Percentiles rank a stretch among this genome's conserved stretches.
Conservation (phyloP, 257 asterid genomes). For the Handroanthus guayacan region DNA sequence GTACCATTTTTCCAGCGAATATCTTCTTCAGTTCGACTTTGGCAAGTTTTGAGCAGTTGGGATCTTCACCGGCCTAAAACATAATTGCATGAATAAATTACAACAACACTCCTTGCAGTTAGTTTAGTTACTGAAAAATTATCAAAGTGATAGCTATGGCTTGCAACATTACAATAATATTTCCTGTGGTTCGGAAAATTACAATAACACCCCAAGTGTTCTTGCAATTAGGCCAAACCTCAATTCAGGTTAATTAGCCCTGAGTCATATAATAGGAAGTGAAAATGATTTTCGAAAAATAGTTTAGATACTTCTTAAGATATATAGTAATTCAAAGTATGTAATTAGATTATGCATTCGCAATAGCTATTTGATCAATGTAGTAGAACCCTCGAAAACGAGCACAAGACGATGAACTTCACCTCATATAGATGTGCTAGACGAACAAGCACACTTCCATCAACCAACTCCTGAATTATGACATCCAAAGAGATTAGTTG, state of each 20-base stretch:
- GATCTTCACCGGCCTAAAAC: conserved; percentile 79
- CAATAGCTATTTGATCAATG: conserved; percentile 5
- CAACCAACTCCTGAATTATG: conserved; percentile 59
- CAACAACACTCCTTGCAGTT: too few relatives aligned
- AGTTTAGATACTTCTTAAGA: not conserved
- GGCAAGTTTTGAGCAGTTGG: conserved; percentile 62
- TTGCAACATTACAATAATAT: too few relatives aligned
- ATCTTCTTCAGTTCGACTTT: conserved; percentile 72
- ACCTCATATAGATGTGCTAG: conserved; percentile 91
- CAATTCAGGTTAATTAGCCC: too few relatives aligned
- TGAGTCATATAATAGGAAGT: not conserved
- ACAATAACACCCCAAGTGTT: too few relatives aligned
- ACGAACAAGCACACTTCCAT: conserved; percentile 74
- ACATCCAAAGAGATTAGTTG: conserved; percentile 34
- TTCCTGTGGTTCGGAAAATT: too few relatives aligned
- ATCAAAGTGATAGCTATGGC: too few relatives aligned
- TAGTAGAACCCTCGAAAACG: not conserved
- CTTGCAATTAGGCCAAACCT: too few relatives aligned
- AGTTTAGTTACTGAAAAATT: too few relatives aligned
- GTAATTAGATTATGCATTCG: not conserved
- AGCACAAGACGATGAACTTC: conserved; percentile 3
- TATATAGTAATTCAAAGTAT: not conserved
- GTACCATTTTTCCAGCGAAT: conserved; percentile 72
- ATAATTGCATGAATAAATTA: conserved; percentile 20
- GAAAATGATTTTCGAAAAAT: not conserved